Evolutionary conservation across 108 stramenopile species (phyloP), one percentile per base, ranked within the genome.

Genomic region (Nitzschia inconspicua): DNA sequence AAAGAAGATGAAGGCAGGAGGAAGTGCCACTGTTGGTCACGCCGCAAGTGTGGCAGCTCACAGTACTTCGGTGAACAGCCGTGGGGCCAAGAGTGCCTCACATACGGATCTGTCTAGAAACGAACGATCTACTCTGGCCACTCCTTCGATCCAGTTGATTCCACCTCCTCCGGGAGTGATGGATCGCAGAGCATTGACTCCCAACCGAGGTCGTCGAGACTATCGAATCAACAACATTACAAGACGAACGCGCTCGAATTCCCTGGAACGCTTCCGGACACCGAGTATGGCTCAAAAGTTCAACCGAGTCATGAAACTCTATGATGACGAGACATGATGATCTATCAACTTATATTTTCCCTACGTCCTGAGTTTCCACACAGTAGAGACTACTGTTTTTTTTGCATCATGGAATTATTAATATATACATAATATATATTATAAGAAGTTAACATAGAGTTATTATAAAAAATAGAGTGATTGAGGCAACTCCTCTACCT

Each of bases 281-380:
- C 30, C 66, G 3, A 60, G 30, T 56, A 75, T 68, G 53, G 74
- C 66, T 20, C 44, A 66, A 23, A 75, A 75, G 35, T 75, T 66
- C 43, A 63, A 62, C 24, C 61, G 66, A 4, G 51, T 75, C 14
- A 51, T 75, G 65, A 54, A 47, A 36, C 52, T 75, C 9, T 75
- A 75, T 42, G 67, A 63, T 29, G 74, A 68, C 27, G 53, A 54
- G 28, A 30, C 32, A 27, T 51, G 18, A 14, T 3, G 6, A 27
- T 10, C 10, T 8, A 39, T 39, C 11, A 14, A 39, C n/a, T 14
- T 14, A 39, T 39, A 39, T 39, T 39, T 14, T 39, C n/a, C n/a
- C n/a, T n/a, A n/a, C n/a, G n/a, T n/a, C n/a, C n/a, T n/a, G n/a
- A n/a, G n/a, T n/a, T n/a, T n/a, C n/a, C n/a, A n/a, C n/a, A n/a